Evolutionary conservation across 352 stramenopile species (phyloP).

Genomic region (Globisporangium cylindrosporum): DNA sequence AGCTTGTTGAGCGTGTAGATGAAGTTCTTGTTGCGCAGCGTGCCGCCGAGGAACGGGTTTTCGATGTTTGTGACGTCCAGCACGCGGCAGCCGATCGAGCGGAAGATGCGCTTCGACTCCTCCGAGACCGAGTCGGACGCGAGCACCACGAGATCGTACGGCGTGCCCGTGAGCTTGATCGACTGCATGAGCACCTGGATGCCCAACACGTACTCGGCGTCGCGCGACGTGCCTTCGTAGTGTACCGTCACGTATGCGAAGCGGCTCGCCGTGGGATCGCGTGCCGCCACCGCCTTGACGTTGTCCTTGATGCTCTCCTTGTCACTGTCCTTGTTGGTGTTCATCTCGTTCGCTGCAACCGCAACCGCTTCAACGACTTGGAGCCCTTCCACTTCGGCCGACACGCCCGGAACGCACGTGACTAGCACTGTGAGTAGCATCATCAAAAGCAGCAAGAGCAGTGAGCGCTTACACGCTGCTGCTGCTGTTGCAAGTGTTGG

Average conservation of each 20-base stretch:
- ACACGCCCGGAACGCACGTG: background rate
- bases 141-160: constrained; percentile 84
- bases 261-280: constrained; percentile 36
- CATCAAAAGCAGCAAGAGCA: constrained; percentile 23
- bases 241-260: constrained; percentile 87
- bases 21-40: constrained; percentile 83
- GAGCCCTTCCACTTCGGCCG: constrained; percentile 7
- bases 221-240: constrained; percentile 81
- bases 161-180: constrained; percentile 81
- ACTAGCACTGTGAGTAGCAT: constrained; percentile 12
- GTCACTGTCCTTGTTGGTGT: background rate
- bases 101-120: constrained; percentile 70
- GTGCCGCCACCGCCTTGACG: constrained; percentile 13
- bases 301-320: constrained; percentile 17
- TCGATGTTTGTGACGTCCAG: constrained; percentile 86
- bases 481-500: background rate
- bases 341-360: constrained; percentile 15
- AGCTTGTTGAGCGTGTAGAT: constrained; percentile 91
- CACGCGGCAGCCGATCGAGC: constrained; percentile 78
- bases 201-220: constrained; percentile 82
- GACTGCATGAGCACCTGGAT: constrained; percentile 85
- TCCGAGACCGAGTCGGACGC: constrained; percentile 82
- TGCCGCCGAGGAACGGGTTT: constrained; percentile 79
- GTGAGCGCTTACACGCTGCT: constrained; percentile 9
- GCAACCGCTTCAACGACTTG: constrained; percentile 11